These are phyloP conservation scores for Cordyceps cateniannulata DNA, from an alignment of 2,329 filamentous ascomycete genomes.

Conservation along the genomic window DNA sequence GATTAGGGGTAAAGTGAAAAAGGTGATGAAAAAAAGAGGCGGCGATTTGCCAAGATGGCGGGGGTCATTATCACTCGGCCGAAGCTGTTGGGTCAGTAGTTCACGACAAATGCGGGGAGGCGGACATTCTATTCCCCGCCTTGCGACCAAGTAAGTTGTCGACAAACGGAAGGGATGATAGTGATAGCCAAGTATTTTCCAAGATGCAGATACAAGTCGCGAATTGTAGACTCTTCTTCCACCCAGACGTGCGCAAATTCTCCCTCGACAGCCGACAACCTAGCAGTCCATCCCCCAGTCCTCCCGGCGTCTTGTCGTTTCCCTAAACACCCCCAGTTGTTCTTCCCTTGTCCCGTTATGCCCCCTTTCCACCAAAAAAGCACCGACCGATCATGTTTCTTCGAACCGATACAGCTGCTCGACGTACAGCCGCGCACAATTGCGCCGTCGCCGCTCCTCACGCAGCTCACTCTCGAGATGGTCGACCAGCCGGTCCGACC, in stretches of 20 bases:
- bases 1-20: not conserved
- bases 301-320: no score
- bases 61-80: no score
- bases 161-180: no score
- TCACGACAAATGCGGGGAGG: not conserved
- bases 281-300: no score
- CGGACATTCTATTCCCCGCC: not conserved
- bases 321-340: no score
- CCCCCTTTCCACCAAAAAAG: not conserved
- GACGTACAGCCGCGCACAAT: not conserved
- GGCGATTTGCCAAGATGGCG: not conserved
- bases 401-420: constrained; percentile 13
- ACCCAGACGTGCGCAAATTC: no score
- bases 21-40: not conserved
- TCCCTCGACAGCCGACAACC: no score
- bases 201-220: no score
- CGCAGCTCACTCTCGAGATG: not conserved
- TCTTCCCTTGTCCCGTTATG: not conserved
- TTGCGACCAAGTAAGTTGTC: not conserved
- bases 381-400: not conserved
- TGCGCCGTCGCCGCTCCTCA: not conserved
- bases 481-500: not conserved
- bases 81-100: not conserved
- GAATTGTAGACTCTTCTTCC: no score
- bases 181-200: no score